Evolutionary conservation across 2,329 filamentous ascomycete genomes (phyloP), one percentile per base, ranked within the genome.

Genomic region (Penicillium sp.): DNA sequence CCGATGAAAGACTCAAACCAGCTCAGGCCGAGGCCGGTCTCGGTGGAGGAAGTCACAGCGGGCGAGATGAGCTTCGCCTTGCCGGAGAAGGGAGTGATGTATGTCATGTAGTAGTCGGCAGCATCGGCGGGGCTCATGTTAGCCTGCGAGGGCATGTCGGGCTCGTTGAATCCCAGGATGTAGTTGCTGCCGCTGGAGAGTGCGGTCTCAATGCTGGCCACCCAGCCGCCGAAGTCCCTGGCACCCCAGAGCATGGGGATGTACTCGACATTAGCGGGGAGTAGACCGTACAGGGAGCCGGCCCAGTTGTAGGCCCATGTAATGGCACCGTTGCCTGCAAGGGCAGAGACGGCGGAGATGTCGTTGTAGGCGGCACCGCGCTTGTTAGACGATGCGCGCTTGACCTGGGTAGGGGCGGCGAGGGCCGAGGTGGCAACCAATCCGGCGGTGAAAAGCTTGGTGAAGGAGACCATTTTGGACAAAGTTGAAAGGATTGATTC

Each of bases 261-360:
- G 58, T 67, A 79, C 49, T 78, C 74, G 47, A 74, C 63, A 26
- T 67, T 66, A 4, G 56, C 55, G 29, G 73, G 65, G 5, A 74
- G 57, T 6, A 34, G 43, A 16, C 75, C 74, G 29, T 56, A 60
- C 23, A 65, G 39, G 19, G 56, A 56, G 42, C 64, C 55, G 42
- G 66, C 75, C 77, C 77, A 79, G 66, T 79, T 75, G 67, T 78
- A 78, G 34, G 72, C 73, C 77, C 77, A 79, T 38, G 67, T 67
- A 47, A 75, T 63, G 19, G 57, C 40, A 26, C 61, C 64, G 43
- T 57, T 62, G 43, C 55, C 58, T 47, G 61, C 47, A 47, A 79
- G 73, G 13, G 69, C 48, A 26, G 60, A n/a, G 10, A 74, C 65
- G 34, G 70, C 60, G 19, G 61, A 57, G 35, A 67, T 62, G 35